Base-by-base conservation (phyloP, 345 rosid genomes). In the Salix purpurea region DNA sequence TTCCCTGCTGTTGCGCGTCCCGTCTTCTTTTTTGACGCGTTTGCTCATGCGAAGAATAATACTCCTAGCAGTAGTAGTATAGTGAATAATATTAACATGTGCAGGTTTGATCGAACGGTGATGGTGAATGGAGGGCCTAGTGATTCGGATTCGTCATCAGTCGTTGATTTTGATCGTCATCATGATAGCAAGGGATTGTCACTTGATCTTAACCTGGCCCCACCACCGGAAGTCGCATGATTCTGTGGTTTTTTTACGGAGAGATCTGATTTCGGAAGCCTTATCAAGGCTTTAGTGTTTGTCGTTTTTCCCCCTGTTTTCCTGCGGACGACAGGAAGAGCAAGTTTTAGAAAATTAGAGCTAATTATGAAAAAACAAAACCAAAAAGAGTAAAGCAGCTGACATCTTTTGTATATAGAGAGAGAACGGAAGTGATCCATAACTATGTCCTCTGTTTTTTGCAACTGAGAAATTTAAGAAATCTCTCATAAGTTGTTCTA, bases 141-240 rank as follows among this genome's bases (percentile, higher is more conserved):
- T 78, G 97, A 89, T 72, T 87, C 97, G 5, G 92, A 87, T 69
- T 90, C 94, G 1, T 89, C 94, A 0, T 85, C 93, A 1, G 84
- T 87, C 50, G 86, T 90, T 13, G 94, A 88, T 85, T 88, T 71
- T 30, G 88, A 86, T 40, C 85, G 78, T 15, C 72, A 74, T 4
- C 48, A 26, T 21, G 62, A 76, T 40, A 67, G 30, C 14, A 72
- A 72, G 34, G 68, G 67, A n/a, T 8, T 66, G 21, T 72, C 76
- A 1, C 86, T 88, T n/a, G 85, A 83, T 84, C 96, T 94, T 11
- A 92, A 92, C 81, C 83, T 82, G 61, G 83, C 88, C 34, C 94
- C 91, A 26, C 88, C 97, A 2, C 77, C 88, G 1, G 91, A 90
- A 81, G 86, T 85, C 4, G 91, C 85, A 7, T 92, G 87, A 89